Evolutionary conservation across 768 basidiomycete genomes (phyloP).

Genomic region (Pisolithus marmoratus): DNA sequence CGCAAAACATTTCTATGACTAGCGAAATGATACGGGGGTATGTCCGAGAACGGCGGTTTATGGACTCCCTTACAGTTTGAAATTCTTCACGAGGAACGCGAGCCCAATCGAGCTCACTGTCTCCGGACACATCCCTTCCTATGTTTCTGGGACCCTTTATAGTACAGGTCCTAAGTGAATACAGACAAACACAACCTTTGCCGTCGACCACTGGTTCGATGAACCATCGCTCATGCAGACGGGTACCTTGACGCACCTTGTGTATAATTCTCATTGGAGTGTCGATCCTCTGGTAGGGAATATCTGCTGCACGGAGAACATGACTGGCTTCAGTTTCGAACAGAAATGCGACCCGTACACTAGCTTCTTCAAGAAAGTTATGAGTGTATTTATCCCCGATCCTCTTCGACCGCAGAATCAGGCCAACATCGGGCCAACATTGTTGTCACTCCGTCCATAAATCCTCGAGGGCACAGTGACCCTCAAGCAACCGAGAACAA

Average conservation of each 20-base stretch:
- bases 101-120: slow-evolving; percentile 23
- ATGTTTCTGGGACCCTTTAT: slow-evolving; percentile 33
- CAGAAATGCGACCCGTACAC: slow-evolving; percentile 29
- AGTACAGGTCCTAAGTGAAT: slow-evolving; percentile 33
- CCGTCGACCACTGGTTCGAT: slow-evolving; percentile 37
- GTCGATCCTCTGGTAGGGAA: slow-evolving; percentile 23
- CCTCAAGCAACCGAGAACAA: slow-evolving; percentile 14
- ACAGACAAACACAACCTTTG: slow-evolving; percentile 13
- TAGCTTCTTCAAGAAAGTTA: slow-evolving; percentile 26
- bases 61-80: slow-evolving; percentile 18
- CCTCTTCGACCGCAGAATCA: background rate
- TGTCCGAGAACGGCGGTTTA: slow-evolving; percentile 1
- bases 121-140: slow-evolving; percentile 29
- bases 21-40: slow-evolving; percentile 27
- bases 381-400: slow-evolving; percentile 23
- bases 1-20: slow-evolving; percentile 21
- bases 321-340: slow-evolving; percentile 17
- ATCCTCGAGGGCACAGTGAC: slow-evolving; percentile 21
- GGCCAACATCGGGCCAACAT: slow-evolving; percentile 19
- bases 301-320: slow-evolving; percentile 19
- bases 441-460: slow-evolving; percentile 27
- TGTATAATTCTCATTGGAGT: slow-evolving; percentile 30
- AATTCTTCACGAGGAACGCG: slow-evolving; percentile 21
- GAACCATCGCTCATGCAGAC: slow-evolving; percentile 32
- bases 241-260: slow-evolving; percentile 18